Base-by-base conservation (phyloP, 2,329 filamentous ascomycete genomes). In the Orbilia ellipsospora region DNA sequence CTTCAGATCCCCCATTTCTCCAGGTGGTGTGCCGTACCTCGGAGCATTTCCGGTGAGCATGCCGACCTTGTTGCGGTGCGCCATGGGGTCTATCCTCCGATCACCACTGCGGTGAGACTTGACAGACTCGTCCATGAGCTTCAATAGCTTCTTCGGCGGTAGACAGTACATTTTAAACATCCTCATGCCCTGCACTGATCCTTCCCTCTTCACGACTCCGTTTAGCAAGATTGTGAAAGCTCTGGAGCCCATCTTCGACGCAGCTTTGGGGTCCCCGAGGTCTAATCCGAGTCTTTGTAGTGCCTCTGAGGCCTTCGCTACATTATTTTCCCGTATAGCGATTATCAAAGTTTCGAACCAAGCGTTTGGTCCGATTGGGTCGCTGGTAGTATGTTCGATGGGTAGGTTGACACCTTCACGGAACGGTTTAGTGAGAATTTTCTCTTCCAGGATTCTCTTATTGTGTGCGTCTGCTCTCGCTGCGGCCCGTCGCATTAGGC, bases 81-180 rank as follows among this genome's bases (percentile, higher is more conserved):
- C 57, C n/a, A 59, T 56, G 0, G 23, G 5, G n/a, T 75, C 72
- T 6, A 68, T 31, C 16, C 60, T 48, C 6, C 72, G 28, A 26
- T 75, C 72, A 26, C 72, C 72, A 26, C 72, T 75, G 4, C 72
- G 64, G 16, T 75, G 72, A 1, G 72, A 75, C 31, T 75, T 68
- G 10, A 64, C 44, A 7, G 72, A 75, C 20, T 69, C 45, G 28
- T 75, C 64, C 36, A 65, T 7, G 44, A 60, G 42, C 18, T 61
- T 69, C 1, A 69, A 28, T 15, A 75, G 36, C 28, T 60, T n/a
- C 16, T 54, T 64, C 15, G 68, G 44, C 15, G 72, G 59, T 20
- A 75, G 40, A 54, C 72, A 75, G 40, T 75, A 75, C n/a, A 69
- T 20, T 23, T 75, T 68, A 44, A 69, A 75, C 72, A 75, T 75